Evolutionary conservation across 192 early-diverging fungal species (phyloP).

Genomic region (Kappamyces sp.): DNA sequence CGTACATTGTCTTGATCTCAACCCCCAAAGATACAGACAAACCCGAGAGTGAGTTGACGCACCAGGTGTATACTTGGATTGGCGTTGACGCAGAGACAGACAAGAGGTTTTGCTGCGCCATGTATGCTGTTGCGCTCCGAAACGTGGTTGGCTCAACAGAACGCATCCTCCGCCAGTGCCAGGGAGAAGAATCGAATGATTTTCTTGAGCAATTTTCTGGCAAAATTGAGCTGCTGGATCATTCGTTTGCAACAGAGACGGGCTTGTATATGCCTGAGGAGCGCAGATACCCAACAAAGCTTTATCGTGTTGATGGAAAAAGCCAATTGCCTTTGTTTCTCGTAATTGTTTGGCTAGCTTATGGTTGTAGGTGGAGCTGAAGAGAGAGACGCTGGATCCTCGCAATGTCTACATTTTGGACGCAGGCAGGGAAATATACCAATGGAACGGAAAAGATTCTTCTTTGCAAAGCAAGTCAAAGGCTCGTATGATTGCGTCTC

Average conservation of each 20-base stretch:
- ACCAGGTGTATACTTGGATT: conserved; percentile 44
- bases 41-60: conserved; percentile 16
- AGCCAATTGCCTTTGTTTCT: conserved; percentile 23
- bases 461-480: conserved; percentile 26
- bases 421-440: conserved; percentile 31
- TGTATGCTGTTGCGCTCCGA: conserved; percentile 42
- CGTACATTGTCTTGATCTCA: conserved; percentile 37
- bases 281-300: conserved; percentile 22
- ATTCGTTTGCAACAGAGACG: conserved; percentile 24
- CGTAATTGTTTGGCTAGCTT: conserved; percentile 15
- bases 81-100: conserved; percentile 41
- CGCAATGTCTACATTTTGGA: conserved; percentile 39
- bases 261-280: conserved; percentile 38
- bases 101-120: conserved; percentile 49
- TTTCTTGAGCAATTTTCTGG: conserved; percentile 25
- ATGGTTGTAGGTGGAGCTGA: conserved; percentile 19
- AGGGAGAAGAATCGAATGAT: conserved; percentile 22
- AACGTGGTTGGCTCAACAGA: conserved; percentile 26
- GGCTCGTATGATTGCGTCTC: conserved; percentile 31
- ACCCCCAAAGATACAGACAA: conserved; percentile 7
- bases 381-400: conserved; percentile 15
- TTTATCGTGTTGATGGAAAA: conserved; percentile 34
- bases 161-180: conserved; percentile 21
- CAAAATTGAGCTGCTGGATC: conserved; percentile 22
- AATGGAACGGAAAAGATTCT: conserved; percentile 41